These are phyloP conservation scores for Gamsiella multidivaricata DNA, from an alignment of 192 early-diverging fungal genomes.

Conservation along the genomic window DNA sequence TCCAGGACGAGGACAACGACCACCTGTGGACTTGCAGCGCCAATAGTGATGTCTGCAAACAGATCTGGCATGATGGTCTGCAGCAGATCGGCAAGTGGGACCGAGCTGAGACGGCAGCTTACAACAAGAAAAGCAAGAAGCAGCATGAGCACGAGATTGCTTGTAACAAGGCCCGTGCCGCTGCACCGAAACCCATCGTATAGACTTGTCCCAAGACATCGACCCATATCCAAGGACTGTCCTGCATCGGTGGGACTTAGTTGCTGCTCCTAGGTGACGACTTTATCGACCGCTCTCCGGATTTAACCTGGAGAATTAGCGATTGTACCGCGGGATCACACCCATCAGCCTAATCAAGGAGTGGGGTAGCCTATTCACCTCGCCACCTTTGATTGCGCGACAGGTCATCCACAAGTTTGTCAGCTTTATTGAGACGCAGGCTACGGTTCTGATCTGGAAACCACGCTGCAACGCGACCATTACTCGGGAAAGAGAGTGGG, in stretches of 20 bases:
- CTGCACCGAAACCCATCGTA: not conserved
- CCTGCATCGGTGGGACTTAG: not conserved
- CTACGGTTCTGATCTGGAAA: not conserved
- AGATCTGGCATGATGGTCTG: not conserved
- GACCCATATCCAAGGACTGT: not conserved
- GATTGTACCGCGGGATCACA: not conserved
- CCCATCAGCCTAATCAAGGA: not conserved
- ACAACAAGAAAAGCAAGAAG: not conserved
- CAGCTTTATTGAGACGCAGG: not conserved
- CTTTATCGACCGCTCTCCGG: not conserved
- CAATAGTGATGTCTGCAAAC: not conserved
- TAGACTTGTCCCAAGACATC: not conserved
- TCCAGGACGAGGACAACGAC: slow-evolving; percentile 5
- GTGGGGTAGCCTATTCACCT: not conserved
- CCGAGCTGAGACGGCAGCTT: not conserved
- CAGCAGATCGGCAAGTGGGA: not conserved
- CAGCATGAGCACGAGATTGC: not conserved
- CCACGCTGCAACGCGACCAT: not conserved
- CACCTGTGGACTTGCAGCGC: slow-evolving; percentile 8
- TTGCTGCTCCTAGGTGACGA: not conserved
- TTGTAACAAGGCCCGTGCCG: not conserved
- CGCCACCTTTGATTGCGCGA: not conserved
- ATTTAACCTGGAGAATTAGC: not conserved
- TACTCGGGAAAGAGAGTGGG: not conserved
- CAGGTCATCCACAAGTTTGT: not conserved